Base-by-base conservation (phyloP, 306 rosid genomes). In the Quercus agrifolia region DNA sequence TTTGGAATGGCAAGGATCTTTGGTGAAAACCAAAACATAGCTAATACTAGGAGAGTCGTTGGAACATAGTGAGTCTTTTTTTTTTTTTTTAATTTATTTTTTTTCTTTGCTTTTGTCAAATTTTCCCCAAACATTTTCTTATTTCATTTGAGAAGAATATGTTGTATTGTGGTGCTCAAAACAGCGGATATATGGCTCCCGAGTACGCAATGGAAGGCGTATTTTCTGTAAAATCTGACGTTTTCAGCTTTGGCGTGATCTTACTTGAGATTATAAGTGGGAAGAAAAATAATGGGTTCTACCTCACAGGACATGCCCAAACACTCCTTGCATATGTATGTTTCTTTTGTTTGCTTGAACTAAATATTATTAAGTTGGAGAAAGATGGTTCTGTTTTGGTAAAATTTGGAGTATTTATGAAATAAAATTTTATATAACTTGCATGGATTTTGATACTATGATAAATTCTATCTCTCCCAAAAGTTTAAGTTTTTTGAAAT, bases 1-100 rank as follows among this genome's bases (percentile, higher is more conserved):
- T 83, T 83, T 55, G 84, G 83, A 41, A 76, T 79, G 78, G 78
- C 87, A 15, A 79, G 83, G 28, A 83, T 83, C 15, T 71, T 83
- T 71, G 25, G 71, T 55, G 78, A 79, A 18, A 71, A 75, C 51
- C 86, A 83, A 28, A 62, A 70, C 56, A 58, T 51, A 0, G 63
- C 80, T 38, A 79, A 83, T 55, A 83, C 83, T 30, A 76, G 51
- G 76, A 83, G 75, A 70, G 75, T 83, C 31, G 86, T 64, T 8
- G 83, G 86, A 75, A 83, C 83, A 27, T 64, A 56, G 86, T 83
- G 27, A 75, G 83, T 59, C 14, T 28, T 6, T 63, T 28, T 5
- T 63, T 1, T 0, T 4, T 1, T 11, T n/a, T 2, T 20, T 5
- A 23, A 23, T 23, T 23, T 23, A 0, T 23, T 23, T 23, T 23